These are phyloP conservation scores for Chlamydomonas asymmetrica DNA, from an alignment of 139 green algal species.

Conservation along the genomic window DNA sequence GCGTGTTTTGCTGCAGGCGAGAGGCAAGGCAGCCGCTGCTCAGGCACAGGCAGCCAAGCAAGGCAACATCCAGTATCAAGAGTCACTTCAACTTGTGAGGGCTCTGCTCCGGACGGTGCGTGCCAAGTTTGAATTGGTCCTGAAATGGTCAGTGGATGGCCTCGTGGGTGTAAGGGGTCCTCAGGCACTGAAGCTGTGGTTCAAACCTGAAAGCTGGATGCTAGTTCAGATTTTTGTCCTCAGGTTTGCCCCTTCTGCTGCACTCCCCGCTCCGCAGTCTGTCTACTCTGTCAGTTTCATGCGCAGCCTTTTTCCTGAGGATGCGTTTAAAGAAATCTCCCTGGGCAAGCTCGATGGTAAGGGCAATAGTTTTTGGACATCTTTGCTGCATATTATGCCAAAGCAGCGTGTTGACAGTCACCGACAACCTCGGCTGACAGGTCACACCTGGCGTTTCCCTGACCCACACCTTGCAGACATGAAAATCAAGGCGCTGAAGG, in stretches of 20 bases:
- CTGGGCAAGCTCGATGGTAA: slow-evolving; percentile 70
- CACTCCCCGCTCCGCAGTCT: slow-evolving; percentile 30
- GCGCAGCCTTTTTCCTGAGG: slow-evolving; percentile 68
- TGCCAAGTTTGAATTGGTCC: not conserved
- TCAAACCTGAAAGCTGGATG: not conserved
- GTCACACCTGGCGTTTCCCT: not conserved
- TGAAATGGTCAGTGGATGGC: not conserved
- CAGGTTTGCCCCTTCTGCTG: not conserved
- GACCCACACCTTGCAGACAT: slow-evolving; percentile 53
- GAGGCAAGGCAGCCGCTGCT: no score
- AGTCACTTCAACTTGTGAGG: slow-evolving; percentile 53
- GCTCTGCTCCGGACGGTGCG: slow-evolving; percentile 36
- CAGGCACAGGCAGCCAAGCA: slow-evolving; percentile 42
- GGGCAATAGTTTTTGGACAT: not conserved
- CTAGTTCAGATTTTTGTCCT: not conserved
- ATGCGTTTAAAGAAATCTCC: slow-evolving; percentile 52
- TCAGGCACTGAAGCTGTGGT: not conserved
- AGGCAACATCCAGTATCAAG: slow-evolving; percentile 34
- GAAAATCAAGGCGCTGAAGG: slow-evolving; percentile 65
- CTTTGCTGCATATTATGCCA: not conserved
- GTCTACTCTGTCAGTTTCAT: slow-evolving; percentile 70
- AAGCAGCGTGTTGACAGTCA: not conserved
- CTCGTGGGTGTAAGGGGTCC: not conserved
- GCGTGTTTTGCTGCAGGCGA: no score
- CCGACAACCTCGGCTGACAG: not conserved